Percentiles rank a stretch among this genome's conserved stretches.
phyloP scores from a whole-genome alignment of 2,329 filamentous ascomycete species.

The Ceratocystis eucalypticola region DNA sequence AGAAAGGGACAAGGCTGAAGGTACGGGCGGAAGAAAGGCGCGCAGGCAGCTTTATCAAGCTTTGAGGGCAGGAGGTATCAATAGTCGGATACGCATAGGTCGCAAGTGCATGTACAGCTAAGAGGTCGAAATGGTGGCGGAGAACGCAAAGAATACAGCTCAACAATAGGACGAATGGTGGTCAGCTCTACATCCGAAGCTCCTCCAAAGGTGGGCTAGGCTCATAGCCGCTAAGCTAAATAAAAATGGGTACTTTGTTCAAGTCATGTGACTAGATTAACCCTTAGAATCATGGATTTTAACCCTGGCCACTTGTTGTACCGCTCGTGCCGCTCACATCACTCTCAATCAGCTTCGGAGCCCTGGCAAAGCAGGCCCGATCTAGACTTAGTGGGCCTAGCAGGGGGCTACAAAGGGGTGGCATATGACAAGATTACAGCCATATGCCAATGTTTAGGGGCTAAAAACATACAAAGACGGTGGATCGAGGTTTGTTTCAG shows the following conservation, averaged over 20 bases:
- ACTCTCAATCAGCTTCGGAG: too few relatives aligned
- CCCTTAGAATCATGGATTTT: background rate
- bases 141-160: background rate
- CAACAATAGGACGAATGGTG: too few relatives aligned
- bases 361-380: too few relatives aligned
- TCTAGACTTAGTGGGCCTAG: too few relatives aligned
- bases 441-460: background rate
- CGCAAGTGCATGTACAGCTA: background rate
- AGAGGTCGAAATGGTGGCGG: background rate
- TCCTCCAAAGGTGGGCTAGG: background rate
- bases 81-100: background rate
- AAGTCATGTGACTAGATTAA: background rate
- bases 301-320: background rate
- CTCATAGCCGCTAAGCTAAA: background rate
- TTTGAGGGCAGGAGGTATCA: background rate
- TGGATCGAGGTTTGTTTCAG: background rate
- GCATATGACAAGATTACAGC: too few relatives aligned
- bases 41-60: too few relatives aligned
- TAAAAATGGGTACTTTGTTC: background rate
- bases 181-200: background rate
- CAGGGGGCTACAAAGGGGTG: too few relatives aligned
- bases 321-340: background rate
- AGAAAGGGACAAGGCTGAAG: slow-evolving; percentile 5
- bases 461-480: background rate
- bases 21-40: background rate